Percentiles rank a stretch among this genome's conserved stretches.
Evolutionary conservation across 306 rosid genomes (phyloP).

Genomic region (Sindora glabra): DNA sequence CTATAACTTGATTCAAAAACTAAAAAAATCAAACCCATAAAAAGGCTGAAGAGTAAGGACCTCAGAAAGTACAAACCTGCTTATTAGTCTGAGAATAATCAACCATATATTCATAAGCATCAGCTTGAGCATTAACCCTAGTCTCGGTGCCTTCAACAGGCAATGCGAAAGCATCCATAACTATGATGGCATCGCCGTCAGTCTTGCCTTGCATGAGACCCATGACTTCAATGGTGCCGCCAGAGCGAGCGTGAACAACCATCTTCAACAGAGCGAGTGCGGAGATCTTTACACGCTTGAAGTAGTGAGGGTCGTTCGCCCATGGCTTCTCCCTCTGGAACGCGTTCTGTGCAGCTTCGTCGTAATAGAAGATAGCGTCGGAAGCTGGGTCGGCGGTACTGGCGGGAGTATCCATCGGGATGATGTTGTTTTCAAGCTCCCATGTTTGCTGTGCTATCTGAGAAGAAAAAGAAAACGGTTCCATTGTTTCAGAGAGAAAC

Average conservation of each 20-base stretch:
- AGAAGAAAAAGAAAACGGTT: slow-evolving; percentile 32
- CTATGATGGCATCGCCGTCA: slow-evolving; percentile 81
- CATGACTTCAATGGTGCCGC: slow-evolving; percentile 94
- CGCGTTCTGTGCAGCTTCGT: slow-evolving; percentile 59
- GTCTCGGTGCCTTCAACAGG: slow-evolving; percentile 99
- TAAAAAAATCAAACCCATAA: neutral
- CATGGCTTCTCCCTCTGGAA: slow-evolving; percentile 87
- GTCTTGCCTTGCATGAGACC: slow-evolving; percentile 99
- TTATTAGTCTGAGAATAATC: slow-evolving; percentile 92
- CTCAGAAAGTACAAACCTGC: slow-evolving; percentile 33
- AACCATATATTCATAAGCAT: slow-evolving; percentile 94
- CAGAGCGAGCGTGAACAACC: slow-evolving; percentile 98
- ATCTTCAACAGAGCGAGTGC: slow-evolving; percentile 95
- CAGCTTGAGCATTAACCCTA: slow-evolving; percentile 98
- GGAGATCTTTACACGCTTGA: slow-evolving; percentile 96
- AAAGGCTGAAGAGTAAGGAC: neutral
- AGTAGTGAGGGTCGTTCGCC: slow-evolving; percentile 77
- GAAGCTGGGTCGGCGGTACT: slow-evolving; percentile 37
- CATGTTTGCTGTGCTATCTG: slow-evolving; percentile 79
- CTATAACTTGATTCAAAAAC: neutral
- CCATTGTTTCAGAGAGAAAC: slow-evolving; percentile 21
- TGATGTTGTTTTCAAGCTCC: slow-evolving; percentile 88
- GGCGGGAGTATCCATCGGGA: slow-evolving; percentile 60
- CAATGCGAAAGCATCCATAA: slow-evolving; percentile 90
- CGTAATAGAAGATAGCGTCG: slow-evolving; percentile 89